Evolutionary conservation across 2,329 filamentous ascomycete species (phyloP).

Genomic region (Furcasterigmium sp.): DNA sequence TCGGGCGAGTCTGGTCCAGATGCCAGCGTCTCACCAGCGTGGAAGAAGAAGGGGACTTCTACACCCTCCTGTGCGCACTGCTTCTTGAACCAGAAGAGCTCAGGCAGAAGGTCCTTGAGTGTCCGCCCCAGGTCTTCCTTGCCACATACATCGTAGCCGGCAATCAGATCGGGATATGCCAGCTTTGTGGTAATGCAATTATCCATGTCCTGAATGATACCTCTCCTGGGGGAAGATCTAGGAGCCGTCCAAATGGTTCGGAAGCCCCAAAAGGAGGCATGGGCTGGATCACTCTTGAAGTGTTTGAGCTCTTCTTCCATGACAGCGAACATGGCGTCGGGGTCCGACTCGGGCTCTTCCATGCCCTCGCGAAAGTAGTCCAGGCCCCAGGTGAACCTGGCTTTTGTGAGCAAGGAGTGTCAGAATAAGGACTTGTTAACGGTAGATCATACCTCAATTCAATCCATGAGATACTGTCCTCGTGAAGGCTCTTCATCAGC

Average conservation of each 20-base stretch:
- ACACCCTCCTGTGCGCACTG: slow-evolving; percentile 66
- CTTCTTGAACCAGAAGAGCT: slow-evolving; percentile 83
- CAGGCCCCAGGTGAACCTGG: slow-evolving; percentile 58
- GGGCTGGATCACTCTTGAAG: slow-evolving; percentile 56
- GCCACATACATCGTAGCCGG: slow-evolving; percentile 80
- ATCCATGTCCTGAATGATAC: slow-evolving; percentile 73
- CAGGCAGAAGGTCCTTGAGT: slow-evolving; percentile 65
- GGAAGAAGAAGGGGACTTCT: slow-evolving; percentile 82
- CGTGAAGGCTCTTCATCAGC: slow-evolving; percentile 59
- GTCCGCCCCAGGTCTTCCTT: slow-evolving; percentile 71
- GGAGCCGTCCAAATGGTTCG: slow-evolving; percentile 74
- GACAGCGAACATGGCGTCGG: slow-evolving; percentile 58
- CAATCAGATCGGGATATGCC: slow-evolving; percentile 65
- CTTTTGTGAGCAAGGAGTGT: slow-evolving; percentile 2
- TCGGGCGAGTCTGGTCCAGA: slow-evolving; percentile 9
- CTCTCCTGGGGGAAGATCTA: slow-evolving; percentile 54
- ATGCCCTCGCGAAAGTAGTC: slow-evolving; percentile 56
- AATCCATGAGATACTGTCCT: slow-evolving; percentile 72
- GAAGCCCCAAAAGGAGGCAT: slow-evolving; percentile 68
- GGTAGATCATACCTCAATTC: slow-evolving; percentile 51
- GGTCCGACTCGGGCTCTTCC: slow-evolving; percentile 57
- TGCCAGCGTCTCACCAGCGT: slow-evolving; percentile 75
- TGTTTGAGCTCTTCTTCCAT: slow-evolving; percentile 67
- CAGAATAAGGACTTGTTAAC: no score
- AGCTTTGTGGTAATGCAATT: slow-evolving; percentile 72